Conservation (phyloP, 2,329 filamentous ascomycete species). For the Verticillium albo-atrum region DNA sequence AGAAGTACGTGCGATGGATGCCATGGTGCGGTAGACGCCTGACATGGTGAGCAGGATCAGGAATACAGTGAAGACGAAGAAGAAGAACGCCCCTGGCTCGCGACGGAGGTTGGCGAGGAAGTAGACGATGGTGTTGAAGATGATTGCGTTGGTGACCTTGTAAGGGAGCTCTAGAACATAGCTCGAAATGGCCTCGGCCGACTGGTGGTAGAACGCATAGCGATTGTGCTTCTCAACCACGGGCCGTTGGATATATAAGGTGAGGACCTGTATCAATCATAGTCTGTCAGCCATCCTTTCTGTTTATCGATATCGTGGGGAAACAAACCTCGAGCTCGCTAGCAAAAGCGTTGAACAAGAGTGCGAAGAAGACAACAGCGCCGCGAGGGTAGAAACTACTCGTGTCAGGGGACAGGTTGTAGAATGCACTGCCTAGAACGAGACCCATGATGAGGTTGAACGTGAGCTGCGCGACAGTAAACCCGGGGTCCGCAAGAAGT, state of each 20-base stretch:
- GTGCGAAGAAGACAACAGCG: conserved; percentile 21
- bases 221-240: conserved; percentile 22
- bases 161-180: conserved; percentile 61
- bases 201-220: conserved; percentile 29
- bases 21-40: conserved; percentile 21
- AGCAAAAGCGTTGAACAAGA: conserved; percentile 27
- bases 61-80: conserved; percentile 43
- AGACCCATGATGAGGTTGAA: conserved; percentile 26
- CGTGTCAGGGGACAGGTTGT: conserved; percentile 50
- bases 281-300: neutral
- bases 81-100: conserved; percentile 57
- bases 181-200: conserved; percentile 54
- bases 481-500: conserved; percentile 57
- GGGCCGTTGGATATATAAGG: conserved; percentile 17
- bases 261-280: conserved; percentile 4
- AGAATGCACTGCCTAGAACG: conserved; percentile 64
- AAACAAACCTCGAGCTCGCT: conserved; percentile 16
- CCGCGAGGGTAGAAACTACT: conserved; percentile 47
- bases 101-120: conserved; percentile 62
- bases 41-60: conserved; percentile 23
- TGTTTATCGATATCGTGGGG: neutral
- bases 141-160: conserved; percentile 52
- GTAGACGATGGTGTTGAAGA: conserved; percentile 60
- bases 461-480: conserved; percentile 62
- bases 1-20: conserved; percentile 19